Evolutionary conservation across 2,329 filamentous ascomycete species (phyloP).

Genomic region (Didymella sp.): DNA sequence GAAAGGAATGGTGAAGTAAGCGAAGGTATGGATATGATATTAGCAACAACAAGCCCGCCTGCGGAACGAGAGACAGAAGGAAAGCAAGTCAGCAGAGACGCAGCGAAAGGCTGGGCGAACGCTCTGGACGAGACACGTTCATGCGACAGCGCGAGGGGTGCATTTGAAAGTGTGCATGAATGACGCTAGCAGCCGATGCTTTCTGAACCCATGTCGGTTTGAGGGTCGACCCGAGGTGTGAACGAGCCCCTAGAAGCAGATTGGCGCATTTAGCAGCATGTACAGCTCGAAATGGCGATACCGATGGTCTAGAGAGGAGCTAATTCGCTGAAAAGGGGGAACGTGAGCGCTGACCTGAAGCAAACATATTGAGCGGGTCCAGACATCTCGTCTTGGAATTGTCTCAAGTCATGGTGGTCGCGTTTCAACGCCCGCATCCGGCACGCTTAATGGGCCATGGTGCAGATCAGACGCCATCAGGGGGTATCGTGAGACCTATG

Average conservation of each 20-base stretch:
- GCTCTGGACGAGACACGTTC: conserved; percentile 46
- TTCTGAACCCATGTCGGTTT: conserved; percentile 48
- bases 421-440: conserved; percentile 46
- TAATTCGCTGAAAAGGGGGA: conserved; percentile 33
- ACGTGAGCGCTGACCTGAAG: conserved; percentile 27
- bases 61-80: conserved; percentile 47
- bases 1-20: conserved; percentile 34
- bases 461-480: conserved; percentile 37
- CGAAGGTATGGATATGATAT: conserved; percentile 40
- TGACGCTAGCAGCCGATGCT: conserved; percentile 45
- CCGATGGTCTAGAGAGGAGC: conserved; percentile 16
- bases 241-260: conserved; percentile 28
- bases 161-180: conserved; percentile 50
- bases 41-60: conserved; percentile 48
- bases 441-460: conserved; percentile 25
- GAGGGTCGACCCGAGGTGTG: conserved; percentile 35
- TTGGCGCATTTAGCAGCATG: conserved; percentile 37
- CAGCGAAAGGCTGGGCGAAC: conserved; percentile 46
- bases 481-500: conserved; percentile 34
- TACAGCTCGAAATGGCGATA: conserved; percentile 27
- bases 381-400: conserved; percentile 39
- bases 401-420: conserved; percentile 43
- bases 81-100: conserved; percentile 42
- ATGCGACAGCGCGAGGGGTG: conserved; percentile 41
- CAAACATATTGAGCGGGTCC: conserved; percentile 33